Evolutionary conservation across 768 basidiomycete genomes (phyloP).

Genomic region (Tricholoma flavovirens): DNA sequence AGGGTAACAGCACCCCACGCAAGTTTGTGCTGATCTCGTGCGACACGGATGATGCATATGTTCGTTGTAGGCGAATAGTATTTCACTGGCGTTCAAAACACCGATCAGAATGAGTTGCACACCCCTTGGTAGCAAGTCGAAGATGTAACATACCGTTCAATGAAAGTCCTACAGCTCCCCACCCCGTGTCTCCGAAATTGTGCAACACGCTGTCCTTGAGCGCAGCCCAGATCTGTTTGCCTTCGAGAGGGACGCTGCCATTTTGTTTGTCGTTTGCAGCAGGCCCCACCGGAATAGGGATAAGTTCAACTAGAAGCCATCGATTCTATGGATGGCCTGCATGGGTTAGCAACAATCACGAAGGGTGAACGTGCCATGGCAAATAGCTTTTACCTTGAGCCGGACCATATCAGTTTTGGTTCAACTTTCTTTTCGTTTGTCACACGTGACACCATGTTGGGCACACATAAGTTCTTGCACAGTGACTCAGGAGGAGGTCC

Average conservation of each 20-base stretch:
- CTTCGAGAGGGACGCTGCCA: slow-evolving; percentile 32
- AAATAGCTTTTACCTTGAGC: no score
- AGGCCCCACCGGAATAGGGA: slow-evolving; percentile 25
- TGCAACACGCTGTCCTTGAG: slow-evolving; percentile 61
- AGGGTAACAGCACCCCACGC: slow-evolving; percentile 79
- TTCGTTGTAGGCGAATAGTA: slow-evolving; percentile 83
- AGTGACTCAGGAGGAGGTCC: no score
- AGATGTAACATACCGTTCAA: slow-evolving; percentile 48
- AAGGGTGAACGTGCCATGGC: no score
- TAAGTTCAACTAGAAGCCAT: slow-evolving; percentile 84
- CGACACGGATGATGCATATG: slow-evolving; percentile 81
- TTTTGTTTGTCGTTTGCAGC: slow-evolving; percentile 5
- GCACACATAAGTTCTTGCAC: no score
- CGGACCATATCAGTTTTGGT: no score
- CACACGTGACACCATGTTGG: no score
- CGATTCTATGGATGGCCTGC: slow-evolving; percentile 51
- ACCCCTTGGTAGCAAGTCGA: neutral
- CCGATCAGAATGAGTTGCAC: slow-evolving; percentile 4
- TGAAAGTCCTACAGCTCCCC: slow-evolving; percentile 73
- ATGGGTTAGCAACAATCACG: no score
- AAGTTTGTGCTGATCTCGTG: slow-evolving; percentile 71
- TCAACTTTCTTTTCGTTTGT: no score
- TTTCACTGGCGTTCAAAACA: slow-evolving; percentile 58
- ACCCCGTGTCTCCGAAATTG: slow-evolving; percentile 82
- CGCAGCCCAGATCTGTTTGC: slow-evolving; percentile 64